A percentile compares a stretch with the other conserved stretches of the same genome.
phyloP scores from a whole-genome alignment of 495 filamentous ascomycete species.

The Arthonia radiata region DNA sequence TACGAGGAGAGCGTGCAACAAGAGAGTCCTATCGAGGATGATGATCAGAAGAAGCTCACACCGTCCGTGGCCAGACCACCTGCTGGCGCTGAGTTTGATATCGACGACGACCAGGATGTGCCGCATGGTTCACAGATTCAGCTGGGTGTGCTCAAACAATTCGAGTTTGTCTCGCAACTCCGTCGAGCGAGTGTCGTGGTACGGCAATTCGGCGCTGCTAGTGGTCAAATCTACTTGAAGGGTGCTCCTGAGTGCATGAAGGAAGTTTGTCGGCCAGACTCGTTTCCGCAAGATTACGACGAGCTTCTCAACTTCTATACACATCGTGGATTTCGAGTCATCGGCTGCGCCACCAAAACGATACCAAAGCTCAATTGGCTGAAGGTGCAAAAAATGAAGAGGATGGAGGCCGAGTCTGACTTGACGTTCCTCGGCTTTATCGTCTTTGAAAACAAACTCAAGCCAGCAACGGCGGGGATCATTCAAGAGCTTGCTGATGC shows the following conservation, averaged over 20 bases:
- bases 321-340: conserved; percentile 89
- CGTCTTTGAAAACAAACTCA: conserved; percentile 96
- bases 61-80: conserved; percentile 76
- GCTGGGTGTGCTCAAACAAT: conserved; percentile 64
- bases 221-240: conserved; percentile 77
- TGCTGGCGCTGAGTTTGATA: conserved; percentile 26
- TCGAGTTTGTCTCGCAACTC: conserved; percentile 94
- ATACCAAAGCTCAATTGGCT: conserved; percentile 72
- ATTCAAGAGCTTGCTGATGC: conserved; percentile 66
- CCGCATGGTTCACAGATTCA: conserved; percentile 29
- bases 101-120: conserved; percentile 17
- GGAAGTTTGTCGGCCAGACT: conserved; percentile 64
- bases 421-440: conserved; percentile 87
- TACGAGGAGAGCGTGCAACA: conserved; percentile 64
- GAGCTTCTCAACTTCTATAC: conserved; percentile 75
- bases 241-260: conserved; percentile 91
- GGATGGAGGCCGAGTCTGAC: conserved; percentile 54
- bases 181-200: conserved; percentile 85
- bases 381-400: conserved; percentile 79
- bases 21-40: conserved; percentile 27
- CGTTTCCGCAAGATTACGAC: conserved; percentile 72
- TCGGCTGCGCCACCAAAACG: conserved; percentile 79
- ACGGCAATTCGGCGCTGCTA: conserved; percentile 52
- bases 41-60: conserved; percentile 39
- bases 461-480: conserved; percentile 50